phyloP scores from a whole-genome alignment of 441 rosid genomes.

The Pelargonium australe region DNA sequence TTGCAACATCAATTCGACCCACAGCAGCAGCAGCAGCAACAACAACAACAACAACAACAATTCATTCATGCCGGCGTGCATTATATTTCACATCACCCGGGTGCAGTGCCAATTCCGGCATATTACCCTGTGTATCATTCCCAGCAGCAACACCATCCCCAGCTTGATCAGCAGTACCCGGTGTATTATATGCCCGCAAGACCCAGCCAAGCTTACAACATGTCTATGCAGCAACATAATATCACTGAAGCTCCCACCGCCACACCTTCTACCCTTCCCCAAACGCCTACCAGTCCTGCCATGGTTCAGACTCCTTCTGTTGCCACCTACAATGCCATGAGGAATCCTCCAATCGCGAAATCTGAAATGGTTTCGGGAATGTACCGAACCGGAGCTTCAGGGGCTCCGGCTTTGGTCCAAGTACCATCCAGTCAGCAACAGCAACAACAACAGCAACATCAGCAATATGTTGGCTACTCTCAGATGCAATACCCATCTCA shows the following conservation, averaged over 20 bases:
- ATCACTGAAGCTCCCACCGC: conserved; percentile 42
- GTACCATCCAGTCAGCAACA: conserved; percentile 55
- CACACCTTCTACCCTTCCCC: conserved; percentile 43
- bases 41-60: conserved; percentile 53
- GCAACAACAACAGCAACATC: conserved; percentile 12
- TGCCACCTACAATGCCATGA: conserved; percentile 41
- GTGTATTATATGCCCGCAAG: conserved; percentile 59
- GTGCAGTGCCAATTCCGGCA: conserved; percentile 49
- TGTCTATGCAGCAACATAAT: conserved; percentile 58
- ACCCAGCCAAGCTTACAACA: conserved; percentile 54
- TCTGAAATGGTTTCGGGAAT: conserved; percentile 57
- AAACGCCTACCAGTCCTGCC: conserved; percentile 48
- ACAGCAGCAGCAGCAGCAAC: conserved; percentile 21
- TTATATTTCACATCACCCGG: conserved; percentile 69
- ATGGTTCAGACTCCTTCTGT: conserved; percentile 39
- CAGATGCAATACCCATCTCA: conserved; percentile 82
- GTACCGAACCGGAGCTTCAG: conserved; percentile 51
- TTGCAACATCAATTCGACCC: too few relatives aligned
- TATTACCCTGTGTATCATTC: conserved; percentile 69
- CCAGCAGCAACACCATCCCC: conserved; percentile 51
- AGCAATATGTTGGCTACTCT: conserved; percentile 62
- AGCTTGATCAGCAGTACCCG: conserved; percentile 75
- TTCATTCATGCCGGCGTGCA: conserved; percentile 62
- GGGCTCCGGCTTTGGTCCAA: conserved; percentile 56
- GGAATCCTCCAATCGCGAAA: conserved; percentile 50